Base-by-base conservation (phyloP, 192 early-diverging fungal species). In the Backusella parvicylindrica region DNA sequence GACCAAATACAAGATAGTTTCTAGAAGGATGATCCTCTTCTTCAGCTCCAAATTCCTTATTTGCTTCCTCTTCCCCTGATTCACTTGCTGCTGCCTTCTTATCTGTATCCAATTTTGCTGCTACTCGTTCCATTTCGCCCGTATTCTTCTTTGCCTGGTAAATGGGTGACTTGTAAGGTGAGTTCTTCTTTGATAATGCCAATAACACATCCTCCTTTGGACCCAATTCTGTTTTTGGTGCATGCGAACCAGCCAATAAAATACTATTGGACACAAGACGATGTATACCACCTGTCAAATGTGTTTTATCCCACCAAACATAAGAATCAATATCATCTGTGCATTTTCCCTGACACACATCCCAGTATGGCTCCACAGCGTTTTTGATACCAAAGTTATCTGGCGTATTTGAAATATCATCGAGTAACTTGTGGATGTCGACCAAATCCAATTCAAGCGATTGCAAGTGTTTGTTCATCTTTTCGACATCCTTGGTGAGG, bases 301-400 rank as follows among this genome's bases (percentile, higher is more conserved):
- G 81, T 13, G 66, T 43, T 21, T 41, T 67, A 37, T 82, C 81
- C 81, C 81, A 82, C 81, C 81, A 82, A 5, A 82, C 43, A 71
- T 79, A 82, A 6, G 68, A 71, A 28, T 82, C 70, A 2, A 64
- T 49, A 8, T 75, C 41, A 37, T 78, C 71, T 15, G 47, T 43
- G 33, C 81, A 82, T 12, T 40, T 63, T 3, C 77, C 81, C 33
- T 71, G 74, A 68, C 81, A 82, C 13, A 37, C 33, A n/a, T 75
- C 73, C 81, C 77, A 79, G 41, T 74, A 82, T 12, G 77, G 40
- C 28, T 72, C 37, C 3, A 60, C 3, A 0, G 71, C 74, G n/a
- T 82, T 65, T 35, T 71, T 76, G 26, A 82, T 76, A 3, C 77
- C 81, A 64, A 75, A 82, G 21, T 64, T 32, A 18, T 28, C 36